phyloP scores from a whole-genome alignment of 495 filamentous ascomycete genomes.

The Neurospora sp. region DNA sequence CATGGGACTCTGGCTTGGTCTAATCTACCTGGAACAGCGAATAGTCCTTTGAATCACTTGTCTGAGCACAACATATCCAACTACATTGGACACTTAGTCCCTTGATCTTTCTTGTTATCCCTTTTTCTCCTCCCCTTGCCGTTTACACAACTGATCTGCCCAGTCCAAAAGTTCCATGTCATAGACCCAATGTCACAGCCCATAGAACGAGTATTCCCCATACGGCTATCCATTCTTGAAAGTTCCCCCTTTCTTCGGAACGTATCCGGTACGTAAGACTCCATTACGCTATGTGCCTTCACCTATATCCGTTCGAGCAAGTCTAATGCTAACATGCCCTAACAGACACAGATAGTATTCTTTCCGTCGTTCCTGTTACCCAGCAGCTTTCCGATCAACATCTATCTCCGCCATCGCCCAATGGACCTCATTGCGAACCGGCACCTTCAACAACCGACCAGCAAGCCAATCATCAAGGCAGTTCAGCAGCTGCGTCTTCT shows the following conservation, averaged over 20 bases:
- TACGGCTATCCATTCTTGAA: constrained; percentile 16
- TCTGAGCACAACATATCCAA: not conserved
- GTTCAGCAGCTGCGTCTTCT: not conserved
- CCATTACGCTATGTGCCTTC: not conserved
- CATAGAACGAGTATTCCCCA: constrained; percentile 16
- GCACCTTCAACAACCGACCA: not conserved
- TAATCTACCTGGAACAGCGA: not conserved
- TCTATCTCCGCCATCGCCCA: not conserved
- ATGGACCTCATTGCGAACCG: not conserved
- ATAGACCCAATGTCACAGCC: constrained; percentile 1
- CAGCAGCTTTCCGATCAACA: not conserved
- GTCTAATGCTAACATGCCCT: not conserved
- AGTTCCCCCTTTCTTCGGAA: constrained; percentile 14
- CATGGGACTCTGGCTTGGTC: not conserved
- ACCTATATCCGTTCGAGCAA: no score
- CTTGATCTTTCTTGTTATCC: not conserved
- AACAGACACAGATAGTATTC: not conserved
- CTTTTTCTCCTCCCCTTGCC: not conserved
- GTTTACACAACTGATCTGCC: not conserved
- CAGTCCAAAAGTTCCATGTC: constrained; percentile 1
- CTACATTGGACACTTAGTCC: not conserved
- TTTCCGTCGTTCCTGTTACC: constrained; percentile 1
- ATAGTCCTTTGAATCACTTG: not conserved
- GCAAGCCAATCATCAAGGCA: not conserved
- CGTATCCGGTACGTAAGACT: constrained; percentile 1